phyloP scores from a whole-genome alignment of 805 yeast species.

The Wickerhamomyces strasburgensis region DNA sequence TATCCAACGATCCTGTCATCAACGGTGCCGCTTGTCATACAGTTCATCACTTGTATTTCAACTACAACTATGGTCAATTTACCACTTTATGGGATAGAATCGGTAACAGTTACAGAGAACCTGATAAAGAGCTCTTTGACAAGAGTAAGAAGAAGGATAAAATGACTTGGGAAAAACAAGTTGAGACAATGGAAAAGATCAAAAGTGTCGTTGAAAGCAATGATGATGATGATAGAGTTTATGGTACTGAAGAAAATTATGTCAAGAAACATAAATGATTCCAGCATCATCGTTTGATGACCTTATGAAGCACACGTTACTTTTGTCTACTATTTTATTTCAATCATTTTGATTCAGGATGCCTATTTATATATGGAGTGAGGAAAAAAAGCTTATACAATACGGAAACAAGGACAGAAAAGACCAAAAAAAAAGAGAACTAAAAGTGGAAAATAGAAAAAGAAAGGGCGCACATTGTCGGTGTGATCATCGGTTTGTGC shows the following conservation, averaged over 20 bases:
- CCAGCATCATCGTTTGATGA: no score
- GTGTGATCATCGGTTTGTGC: no score
- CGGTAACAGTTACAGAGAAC: conserved; percentile 89
- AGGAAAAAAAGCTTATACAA: no score
- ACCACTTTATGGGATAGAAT: conserved; percentile 97
- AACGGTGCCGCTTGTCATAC: conserved; percentile 99
- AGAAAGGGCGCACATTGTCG: no score
- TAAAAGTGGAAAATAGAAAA: no score
- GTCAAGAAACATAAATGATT: no score
- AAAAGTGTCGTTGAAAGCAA: conserved; percentile 78
- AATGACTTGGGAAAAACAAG: conserved; percentile 66
- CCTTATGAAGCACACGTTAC: no score
- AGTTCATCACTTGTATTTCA: conserved; percentile 92
- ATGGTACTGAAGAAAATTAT: conserved; percentile 46
- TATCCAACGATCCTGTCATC: conserved; percentile 88
- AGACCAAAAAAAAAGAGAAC: no score
- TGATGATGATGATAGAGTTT: conserved; percentile 66
- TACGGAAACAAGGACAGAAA: no score
- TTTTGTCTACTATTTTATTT: no score
- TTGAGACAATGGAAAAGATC: conserved; percentile 69
- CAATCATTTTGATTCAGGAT: no score
- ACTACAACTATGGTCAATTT: conserved; percentile 97
- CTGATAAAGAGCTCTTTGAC: conserved; percentile 82
- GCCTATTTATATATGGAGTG: no score
- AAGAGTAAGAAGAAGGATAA: conserved; percentile 50